Evolutionary conservation across 73 alveolate species (phyloP), one percentile per base, ranked within the genome.

Genomic region (Stentor coeruleus): DNA sequence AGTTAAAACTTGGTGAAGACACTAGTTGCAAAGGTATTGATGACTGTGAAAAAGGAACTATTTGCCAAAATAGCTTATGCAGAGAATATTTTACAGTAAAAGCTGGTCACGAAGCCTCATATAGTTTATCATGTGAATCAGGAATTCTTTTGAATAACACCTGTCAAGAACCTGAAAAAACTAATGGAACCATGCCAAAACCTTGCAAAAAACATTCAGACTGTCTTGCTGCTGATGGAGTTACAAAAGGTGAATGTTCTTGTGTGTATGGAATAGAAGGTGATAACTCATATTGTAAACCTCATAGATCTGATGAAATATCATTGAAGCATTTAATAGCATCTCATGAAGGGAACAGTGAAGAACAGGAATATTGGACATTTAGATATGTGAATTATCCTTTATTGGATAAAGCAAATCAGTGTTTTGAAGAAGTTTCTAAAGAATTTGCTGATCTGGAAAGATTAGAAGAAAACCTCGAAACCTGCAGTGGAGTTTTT

Each of bases 151-250:
- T 31, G n/a, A 66, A 66, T 66, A 40, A 40, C 1, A 2, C 37
- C 33, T 66, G 79, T 33, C n/a, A 31, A 20, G 2, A 20, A 26
- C 2, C 79, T 26, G 20, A 20, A 1, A 15, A 20, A 11, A 66
- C 79, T 20, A 26, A 37, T 20, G 79, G 79, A 66, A 66, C 1
- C 36, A 14, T 66, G 37, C 79, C 79, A 1, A 66, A 66, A 33
- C 14, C 14, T 1, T 66, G 79, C 37, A 31, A 66, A 66, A 66
- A 2, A 20, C 40, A 66, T 2, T 20, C n/a, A 20, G 79, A 66
- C 39, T 66, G 79, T 33, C n/a, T 33, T 28, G 79, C 79, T 1
- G 33, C 49, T 66, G 79, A 66, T 33, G 79, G 79, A 31, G 66
- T 49, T 11, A 31, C 79, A 15, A 66, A 66, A 66, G 79, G 79